Conservation (phyloP, 495 filamentous ascomycete species). For the Xylaria cubensis region DNA sequence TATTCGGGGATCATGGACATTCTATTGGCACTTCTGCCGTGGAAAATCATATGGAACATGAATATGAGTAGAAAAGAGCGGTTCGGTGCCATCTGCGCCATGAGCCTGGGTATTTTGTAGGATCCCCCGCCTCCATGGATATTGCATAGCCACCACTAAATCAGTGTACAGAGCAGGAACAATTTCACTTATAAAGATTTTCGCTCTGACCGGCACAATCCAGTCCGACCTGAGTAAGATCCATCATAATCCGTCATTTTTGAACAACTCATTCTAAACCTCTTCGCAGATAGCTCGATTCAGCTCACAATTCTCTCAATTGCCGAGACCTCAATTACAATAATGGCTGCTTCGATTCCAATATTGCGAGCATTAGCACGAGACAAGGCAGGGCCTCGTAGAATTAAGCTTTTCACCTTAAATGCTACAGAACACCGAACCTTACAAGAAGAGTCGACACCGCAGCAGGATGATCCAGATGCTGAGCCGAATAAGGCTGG, state of each 20-base stretch:
- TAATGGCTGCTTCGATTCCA: constrained; percentile 43
- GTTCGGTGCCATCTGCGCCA: constrained; percentile 44
- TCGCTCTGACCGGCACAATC: constrained; percentile 42
- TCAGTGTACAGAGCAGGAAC: constrained; percentile 30
- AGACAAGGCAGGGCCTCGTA: constrained; percentile 21
- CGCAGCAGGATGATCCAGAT: not conserved
- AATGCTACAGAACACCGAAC: constrained; percentile 17
- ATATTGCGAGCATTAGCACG: constrained; percentile 41
- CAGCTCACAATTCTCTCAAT: constrained; percentile 38
- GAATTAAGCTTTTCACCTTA: constrained; percentile 13
- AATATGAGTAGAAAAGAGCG: constrained; percentile 47
- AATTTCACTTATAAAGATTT: constrained; percentile 37
- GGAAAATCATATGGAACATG: constrained; percentile 47
- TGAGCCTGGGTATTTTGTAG: constrained; percentile 47
- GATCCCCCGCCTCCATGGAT: not conserved
- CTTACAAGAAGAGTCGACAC: not conserved
- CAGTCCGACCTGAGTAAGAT: constrained; percentile 15
- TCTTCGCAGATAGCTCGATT: constrained; percentile 24
- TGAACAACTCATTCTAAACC: not conserved
- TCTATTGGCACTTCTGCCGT: constrained; percentile 43
- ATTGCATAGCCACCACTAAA: constrained; percentile 12
- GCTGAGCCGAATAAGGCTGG: not conserved
- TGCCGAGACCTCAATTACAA: constrained; percentile 42
- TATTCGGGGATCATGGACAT: constrained; percentile 47
- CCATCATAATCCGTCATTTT: not conserved